Percentiles rank a stretch among this genome's conserved stretches.
phyloP scores from a whole-genome alignment of 75 land plant genomes.

The Pseudotsuga menziesii region DNA sequence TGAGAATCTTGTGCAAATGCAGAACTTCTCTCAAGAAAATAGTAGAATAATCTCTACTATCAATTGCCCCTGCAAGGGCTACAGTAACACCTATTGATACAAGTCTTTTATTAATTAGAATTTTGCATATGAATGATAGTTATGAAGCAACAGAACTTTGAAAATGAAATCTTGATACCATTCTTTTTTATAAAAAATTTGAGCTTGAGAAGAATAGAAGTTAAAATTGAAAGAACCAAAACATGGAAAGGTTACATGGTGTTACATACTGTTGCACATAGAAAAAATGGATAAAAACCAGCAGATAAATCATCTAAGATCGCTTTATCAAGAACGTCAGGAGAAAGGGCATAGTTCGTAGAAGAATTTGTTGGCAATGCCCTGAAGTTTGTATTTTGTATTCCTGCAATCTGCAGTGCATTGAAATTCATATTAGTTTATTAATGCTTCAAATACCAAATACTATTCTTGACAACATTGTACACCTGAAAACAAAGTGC shows the following conservation, averaged over 20 bases:
- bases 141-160: not conserved
- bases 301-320: slow-evolving; percentile 38
- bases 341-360: slow-evolving; percentile 52
- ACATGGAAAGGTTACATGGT: not conserved
- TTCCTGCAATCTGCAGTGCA: slow-evolving; percentile 58
- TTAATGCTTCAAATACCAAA: not conserved
- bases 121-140: not conserved
- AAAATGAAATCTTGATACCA: not conserved
- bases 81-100: too few relatives aligned
- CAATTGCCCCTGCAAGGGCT: too few relatives aligned
- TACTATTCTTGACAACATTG: not conserved
- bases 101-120: too few relatives aligned
- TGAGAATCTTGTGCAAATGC: not conserved
- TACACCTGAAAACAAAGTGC: not conserved
- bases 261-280: slow-evolving; percentile 68
- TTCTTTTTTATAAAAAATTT: not conserved
- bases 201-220: not conserved
- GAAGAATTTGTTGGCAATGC: slow-evolving; percentile 49
- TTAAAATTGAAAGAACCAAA: not conserved
- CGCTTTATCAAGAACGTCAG: slow-evolving; percentile 42
- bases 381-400: slow-evolving; percentile 45
- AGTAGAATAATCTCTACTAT: not conserved
- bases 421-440: not conserved
- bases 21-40: not conserved
- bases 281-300: slow-evolving; percentile 65